These are phyloP conservation scores for Parathielavia appendiculata DNA, from an alignment of 495 filamentous ascomycete species.

Conservation along the genomic window DNA sequence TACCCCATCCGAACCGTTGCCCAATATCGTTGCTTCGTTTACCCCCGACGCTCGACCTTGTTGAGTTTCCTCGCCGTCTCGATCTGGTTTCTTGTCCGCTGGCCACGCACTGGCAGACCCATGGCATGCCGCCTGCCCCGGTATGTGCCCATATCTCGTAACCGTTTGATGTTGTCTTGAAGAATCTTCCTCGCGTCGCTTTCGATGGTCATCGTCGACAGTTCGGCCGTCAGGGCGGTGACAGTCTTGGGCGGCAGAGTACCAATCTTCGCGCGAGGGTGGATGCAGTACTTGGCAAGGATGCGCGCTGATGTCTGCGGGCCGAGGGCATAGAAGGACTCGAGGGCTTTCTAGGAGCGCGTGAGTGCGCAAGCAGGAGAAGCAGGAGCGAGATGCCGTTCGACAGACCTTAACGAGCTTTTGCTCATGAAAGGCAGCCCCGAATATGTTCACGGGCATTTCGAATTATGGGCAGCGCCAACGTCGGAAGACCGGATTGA, in stretches of 20 bases:
- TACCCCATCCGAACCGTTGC: neutral
- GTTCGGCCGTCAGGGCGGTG: conserved; percentile 70
- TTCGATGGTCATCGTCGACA: conserved; percentile 90
- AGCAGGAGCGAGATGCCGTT: conserved; percentile 4
- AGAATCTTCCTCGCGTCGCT: conserved; percentile 75
- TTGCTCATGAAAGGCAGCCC: conserved; percentile 76
- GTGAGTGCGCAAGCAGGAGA: neutral
- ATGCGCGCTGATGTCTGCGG: conserved; percentile 62
- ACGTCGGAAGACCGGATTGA: too few relatives aligned
- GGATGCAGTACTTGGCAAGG: conserved; percentile 81
- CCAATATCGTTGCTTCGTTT: conserved; percentile 17
- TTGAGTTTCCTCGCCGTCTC: conserved; percentile 75
- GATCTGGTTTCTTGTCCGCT: conserved; percentile 81
- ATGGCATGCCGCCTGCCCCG: conserved; percentile 87
- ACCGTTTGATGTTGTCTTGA: conserved; percentile 74
- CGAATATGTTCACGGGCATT: conserved; percentile 86
- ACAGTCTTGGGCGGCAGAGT: conserved; percentile 65
- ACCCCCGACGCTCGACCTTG: conserved; percentile 61
- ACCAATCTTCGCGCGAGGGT: conserved; percentile 70
- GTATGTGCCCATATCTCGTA: conserved; percentile 89
- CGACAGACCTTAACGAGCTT: conserved; percentile 70
- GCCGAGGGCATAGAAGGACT: conserved; percentile 88
- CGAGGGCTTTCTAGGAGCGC: conserved; percentile 65
- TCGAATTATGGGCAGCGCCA: conserved; percentile 20
- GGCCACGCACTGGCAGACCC: conserved; percentile 79